phyloP scores from a whole-genome alignment of 2,329 filamentous ascomycete genomes.

The Aspergillus pseudoterreus region DNA sequence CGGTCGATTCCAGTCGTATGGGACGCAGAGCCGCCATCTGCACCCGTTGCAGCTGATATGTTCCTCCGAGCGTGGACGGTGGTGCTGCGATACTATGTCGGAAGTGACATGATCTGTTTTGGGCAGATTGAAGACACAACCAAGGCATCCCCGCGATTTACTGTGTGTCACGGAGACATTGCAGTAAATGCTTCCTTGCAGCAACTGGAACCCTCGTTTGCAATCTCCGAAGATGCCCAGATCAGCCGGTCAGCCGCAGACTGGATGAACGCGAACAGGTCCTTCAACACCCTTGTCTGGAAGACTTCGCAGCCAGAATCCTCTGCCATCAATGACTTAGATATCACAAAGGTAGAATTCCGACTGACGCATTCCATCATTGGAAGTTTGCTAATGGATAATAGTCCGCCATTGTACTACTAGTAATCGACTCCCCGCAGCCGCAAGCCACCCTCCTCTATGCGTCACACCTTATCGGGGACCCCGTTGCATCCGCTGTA shows the following conservation, averaged over 20 bases:
- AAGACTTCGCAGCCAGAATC: not conserved
- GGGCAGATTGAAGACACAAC: conserved; percentile 3
- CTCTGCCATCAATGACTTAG: conserved; percentile 1
- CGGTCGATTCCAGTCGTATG: conserved; percentile 7
- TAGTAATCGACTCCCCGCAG: conserved; percentile 3
- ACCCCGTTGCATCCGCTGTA: conserved; percentile 7
- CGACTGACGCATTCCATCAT: not conserved
- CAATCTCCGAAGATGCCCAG: not conserved
- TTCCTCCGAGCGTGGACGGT: conserved; percentile 7
- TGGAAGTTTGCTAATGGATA: no score
- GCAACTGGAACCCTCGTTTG: not conserved
- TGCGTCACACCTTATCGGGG: conserved; percentile 4
- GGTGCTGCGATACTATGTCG: conserved; percentile 9
- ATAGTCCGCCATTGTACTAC: conserved; percentile 6
- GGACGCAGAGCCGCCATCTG: not conserved
- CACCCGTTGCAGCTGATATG: not conserved
- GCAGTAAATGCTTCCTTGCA: conserved; percentile 1
- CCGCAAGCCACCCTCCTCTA: conserved; percentile 4
- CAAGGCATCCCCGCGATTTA: not conserved
- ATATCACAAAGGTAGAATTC: conserved; percentile 6
- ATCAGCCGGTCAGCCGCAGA: not conserved
- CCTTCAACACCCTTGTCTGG: conserved; percentile 11
- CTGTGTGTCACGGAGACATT: conserved; percentile 10
- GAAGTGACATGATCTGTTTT: conserved; percentile 9
- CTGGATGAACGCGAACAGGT: conserved; percentile 8